Evolutionary conservation across 805 yeast species (phyloP), one percentile per base, ranked within the genome.

Genomic region (Metschnikowia orientalis): DNA sequence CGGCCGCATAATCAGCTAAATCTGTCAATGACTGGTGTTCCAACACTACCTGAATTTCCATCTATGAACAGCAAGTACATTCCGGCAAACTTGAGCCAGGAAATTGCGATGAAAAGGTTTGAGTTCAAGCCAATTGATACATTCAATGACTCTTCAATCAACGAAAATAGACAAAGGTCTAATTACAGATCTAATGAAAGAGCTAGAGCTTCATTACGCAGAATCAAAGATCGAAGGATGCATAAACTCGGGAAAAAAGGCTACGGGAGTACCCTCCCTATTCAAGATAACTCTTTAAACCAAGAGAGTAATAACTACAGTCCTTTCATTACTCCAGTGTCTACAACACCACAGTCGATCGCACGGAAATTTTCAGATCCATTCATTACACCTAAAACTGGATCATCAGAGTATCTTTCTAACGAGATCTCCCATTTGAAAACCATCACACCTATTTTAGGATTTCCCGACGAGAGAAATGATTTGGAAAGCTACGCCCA

Each of bases 181-280:
- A 45, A 40, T 12, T 32, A 19, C 20, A 37, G 78, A 34, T 74
- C 82, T 1, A 61, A 67, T 22, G 83, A 76, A 42, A 60, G 84
- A 43, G 84, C 85, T 0, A 79, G 77, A 46, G 83, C 84, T 0
- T 77, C 84, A 0, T 48, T 79, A 12, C 65, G 73, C 35, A 60
- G 86, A 53, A 78, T 78, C 69, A 65, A 71, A 37, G 73, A 74
- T 25, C 63, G 84, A 38, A 57, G 84, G 34, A 70, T 70, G 51
- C 71, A 77, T 39, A 74, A 70, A 45, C 45, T 51, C 24, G 37
- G 46, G 2, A 45, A 60, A 33, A 57, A 54, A 30, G 45, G 53
- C 5, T 33, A 32, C 6, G 38, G 40, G 5, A 28, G 37, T 6
- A 17, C 28, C 9, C 31, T 32, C 6, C 34, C 27, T 9, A 18